A percentile compares a stretch with the other conserved stretches of the same genome.
Evolutionary conservation across 495 filamentous ascomycete genomes (phyloP).

Genomic region (Glonium stellatum): DNA sequence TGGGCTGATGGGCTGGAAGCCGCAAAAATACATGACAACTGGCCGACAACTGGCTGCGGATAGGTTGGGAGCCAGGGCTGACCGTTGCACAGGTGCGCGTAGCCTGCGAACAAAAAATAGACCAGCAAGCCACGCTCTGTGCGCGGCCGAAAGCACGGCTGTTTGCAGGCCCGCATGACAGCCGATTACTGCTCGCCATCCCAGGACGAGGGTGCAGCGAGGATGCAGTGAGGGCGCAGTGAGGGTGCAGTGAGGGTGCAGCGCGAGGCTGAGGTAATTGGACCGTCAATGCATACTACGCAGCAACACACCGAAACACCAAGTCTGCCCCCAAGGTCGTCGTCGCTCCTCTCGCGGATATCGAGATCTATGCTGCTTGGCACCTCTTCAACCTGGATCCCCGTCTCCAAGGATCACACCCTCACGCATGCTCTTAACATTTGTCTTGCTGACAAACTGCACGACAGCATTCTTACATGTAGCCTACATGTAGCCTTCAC

Average conservation of each 20-base stretch:
- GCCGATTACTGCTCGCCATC: neutral
- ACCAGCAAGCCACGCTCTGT: slow-evolving; percentile 2
- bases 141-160: slow-evolving; percentile 12
- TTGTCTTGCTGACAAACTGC: neutral
- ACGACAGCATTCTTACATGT: neutral
- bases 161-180: slow-evolving; percentile 23
- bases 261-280: slow-evolving; percentile 20
- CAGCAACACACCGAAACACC: neutral
- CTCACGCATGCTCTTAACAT: neutral
- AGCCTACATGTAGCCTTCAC: neutral
- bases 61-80: neutral
- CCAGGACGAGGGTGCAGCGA: too few species aligned
- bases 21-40: slow-evolving; percentile 8
- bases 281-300: neutral
- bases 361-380: neutral
- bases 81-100: neutral
- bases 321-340: neutral
- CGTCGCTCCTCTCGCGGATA: too few species aligned
- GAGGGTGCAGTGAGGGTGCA: too few species aligned
- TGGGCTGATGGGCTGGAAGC: too few species aligned
- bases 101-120: slow-evolving; percentile 4
- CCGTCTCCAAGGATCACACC: neutral
- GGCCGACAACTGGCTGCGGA: neutral
- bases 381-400: neutral
- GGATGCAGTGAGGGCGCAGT: too few species aligned